phyloP scores from a whole-genome alignment of 2,329 filamentous ascomycete species.

The Phyllosticta citribraziliensis region DNA sequence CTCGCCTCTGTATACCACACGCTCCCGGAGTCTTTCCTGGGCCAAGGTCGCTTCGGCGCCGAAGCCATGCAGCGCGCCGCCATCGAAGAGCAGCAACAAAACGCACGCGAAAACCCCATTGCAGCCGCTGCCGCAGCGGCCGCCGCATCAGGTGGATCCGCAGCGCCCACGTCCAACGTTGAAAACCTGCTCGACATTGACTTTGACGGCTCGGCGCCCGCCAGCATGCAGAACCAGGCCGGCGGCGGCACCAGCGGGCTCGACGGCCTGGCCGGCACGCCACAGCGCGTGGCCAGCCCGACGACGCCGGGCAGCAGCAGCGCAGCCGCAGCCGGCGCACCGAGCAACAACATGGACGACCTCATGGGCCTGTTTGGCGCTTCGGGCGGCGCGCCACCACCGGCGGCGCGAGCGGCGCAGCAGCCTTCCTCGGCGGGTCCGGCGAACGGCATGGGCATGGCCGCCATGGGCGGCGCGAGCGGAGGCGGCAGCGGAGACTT shows the following conservation, averaged over 20 bases:
- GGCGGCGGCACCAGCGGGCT: constrained; percentile 39
- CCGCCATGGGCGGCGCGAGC: constrained; percentile 23
- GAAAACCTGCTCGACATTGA: constrained; percentile 96
- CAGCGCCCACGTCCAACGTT: constrained; percentile 60
- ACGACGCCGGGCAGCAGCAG: constrained; percentile 29
- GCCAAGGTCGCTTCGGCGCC: constrained; percentile 85
- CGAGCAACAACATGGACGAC: constrained; percentile 64
- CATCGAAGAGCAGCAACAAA: constrained; percentile 90
- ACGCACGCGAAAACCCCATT: constrained; percentile 87
- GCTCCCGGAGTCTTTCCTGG: constrained; percentile 94
- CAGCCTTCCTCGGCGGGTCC: not conserved
- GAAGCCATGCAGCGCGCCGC: constrained; percentile 91
- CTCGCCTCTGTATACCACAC: constrained; percentile 98
- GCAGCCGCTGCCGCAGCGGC: constrained; percentile 70
- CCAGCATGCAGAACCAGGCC: constrained; percentile 64
- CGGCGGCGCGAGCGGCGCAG: constrained; percentile 12
- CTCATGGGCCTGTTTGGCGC: constrained; percentile 62
- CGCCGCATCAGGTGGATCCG: constrained; percentile 46
- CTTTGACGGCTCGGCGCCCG: constrained; percentile 86
- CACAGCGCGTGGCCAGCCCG: constrained; percentile 59
- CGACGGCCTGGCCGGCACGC: constrained; percentile 52
- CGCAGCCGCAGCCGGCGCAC: constrained; percentile 14
- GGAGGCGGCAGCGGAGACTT: constrained; percentile 42
- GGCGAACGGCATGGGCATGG: constrained; percentile 18
- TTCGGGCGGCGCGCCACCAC: constrained; percentile 26